Evolutionary conservation across 768 basidiomycete species (phyloP).

Genomic region (Neoboletus brunneissimus): DNA sequence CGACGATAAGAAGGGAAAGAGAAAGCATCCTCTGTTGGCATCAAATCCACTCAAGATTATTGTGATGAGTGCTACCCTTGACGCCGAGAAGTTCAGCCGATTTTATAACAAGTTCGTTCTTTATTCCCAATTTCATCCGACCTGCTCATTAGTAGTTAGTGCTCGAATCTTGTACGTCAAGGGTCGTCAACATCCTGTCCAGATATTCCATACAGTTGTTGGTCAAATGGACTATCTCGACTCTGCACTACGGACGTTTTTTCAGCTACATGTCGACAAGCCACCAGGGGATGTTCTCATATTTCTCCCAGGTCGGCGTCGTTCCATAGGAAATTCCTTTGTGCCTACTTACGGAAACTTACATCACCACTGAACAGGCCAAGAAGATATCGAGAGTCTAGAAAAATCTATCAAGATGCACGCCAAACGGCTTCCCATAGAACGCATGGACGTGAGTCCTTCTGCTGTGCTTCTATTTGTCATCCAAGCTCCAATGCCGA

Average conservation of each 20-base stretch:
- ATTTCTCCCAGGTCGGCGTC: conserved; percentile 74
- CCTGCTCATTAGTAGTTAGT: conserved; percentile 38
- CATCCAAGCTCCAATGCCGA: conserved; percentile 1
- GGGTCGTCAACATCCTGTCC: conserved; percentile 91
- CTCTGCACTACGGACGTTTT: conserved; percentile 87
- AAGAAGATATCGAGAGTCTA: conserved; percentile 94
- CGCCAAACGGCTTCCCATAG: conserved; percentile 64
- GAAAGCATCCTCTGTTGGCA: conserved; percentile 33
- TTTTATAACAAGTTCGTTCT: conserved; percentile 77
- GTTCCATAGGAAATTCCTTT: background rate
- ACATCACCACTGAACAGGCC: conserved; percentile 48
- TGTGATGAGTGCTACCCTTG: conserved; percentile 97
- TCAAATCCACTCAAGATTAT: conserved; percentile 82
- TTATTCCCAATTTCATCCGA: background rate
- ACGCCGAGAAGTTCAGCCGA: conserved; percentile 89
- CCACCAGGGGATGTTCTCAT: conserved; percentile 87
- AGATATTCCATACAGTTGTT: conserved; percentile 71
- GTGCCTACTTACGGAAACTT: background rate
- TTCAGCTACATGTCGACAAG: conserved; percentile 83
- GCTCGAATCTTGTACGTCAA: conserved; percentile 88
- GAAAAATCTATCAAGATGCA: conserved; percentile 69
- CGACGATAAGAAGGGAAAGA: conserved; percentile 45
- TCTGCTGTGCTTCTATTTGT: background rate
- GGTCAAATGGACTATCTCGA: conserved; percentile 84
- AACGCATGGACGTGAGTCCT: conserved; percentile 46